phyloP scores from a whole-genome alignment of 208 protist species.

The Leishmania tarentolae region DNA sequence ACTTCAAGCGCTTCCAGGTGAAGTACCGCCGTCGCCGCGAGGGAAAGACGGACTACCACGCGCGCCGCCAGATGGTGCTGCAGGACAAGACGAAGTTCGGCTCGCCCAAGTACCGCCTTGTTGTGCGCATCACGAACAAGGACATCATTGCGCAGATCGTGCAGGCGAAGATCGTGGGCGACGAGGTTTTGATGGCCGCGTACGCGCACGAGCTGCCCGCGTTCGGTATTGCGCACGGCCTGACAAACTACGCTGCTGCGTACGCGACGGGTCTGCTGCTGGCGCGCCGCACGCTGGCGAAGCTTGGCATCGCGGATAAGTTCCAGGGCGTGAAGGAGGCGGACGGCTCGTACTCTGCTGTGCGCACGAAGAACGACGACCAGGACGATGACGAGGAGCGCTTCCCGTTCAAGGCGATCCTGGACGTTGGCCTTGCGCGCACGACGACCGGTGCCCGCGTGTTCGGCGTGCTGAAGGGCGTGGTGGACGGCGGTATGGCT shows the following conservation, averaged over 20 bases:
- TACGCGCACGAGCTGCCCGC: conserved; percentile 98
- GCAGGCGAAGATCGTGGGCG: conserved; percentile 95
- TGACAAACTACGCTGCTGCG: conserved; percentile 98
- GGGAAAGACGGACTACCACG: conserved; percentile 99
- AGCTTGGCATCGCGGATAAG: conserved; percentile 93
- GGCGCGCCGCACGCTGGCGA: conserved; percentile 96
- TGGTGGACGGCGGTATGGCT: conserved; percentile 97
- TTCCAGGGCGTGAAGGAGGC: conserved; percentile 95
- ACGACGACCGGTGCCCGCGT: conserved; percentile 97
- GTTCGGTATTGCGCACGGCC: conserved; percentile 96
- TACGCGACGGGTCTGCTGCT: conserved; percentile 98
- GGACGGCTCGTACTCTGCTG: conserved; percentile 83
- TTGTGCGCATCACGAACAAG: conserved; percentile 97
- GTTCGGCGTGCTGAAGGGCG: conserved; percentile 96
- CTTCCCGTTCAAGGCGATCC: conserved; percentile 97
- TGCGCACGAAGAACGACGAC: conserved; percentile 77
- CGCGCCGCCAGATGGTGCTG: conserved; percentile 94
- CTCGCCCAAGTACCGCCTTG: conserved; percentile 98
- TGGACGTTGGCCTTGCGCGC: conserved; percentile 97
- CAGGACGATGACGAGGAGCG: conserved; percentile 83
- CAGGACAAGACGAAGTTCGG: conserved; percentile 99
- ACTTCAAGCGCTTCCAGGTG: conserved; percentile 99
- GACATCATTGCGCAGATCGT: conserved; percentile 98
- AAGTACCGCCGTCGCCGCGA: conserved; percentile 97
- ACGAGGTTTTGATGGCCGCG: conserved; percentile 94